These are phyloP conservation scores for Leccinum variicolor DNA, from an alignment of 768 basidiomycete genomes.

Conservation along the genomic window DNA sequence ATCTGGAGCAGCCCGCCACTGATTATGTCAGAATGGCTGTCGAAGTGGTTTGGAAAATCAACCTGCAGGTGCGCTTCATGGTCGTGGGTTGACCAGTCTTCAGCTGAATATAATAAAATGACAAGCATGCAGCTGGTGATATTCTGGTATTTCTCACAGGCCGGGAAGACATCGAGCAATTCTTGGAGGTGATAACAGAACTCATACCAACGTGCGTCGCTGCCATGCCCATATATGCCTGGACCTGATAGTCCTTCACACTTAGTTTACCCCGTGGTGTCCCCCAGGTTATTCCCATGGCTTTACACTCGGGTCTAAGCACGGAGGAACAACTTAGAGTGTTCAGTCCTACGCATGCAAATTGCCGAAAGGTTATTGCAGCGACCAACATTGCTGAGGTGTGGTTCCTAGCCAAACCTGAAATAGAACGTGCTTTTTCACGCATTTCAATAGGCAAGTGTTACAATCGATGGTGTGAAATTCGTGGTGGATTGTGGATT, in stretches of 20 bases:
- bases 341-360: constrained; percentile 73
- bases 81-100: neutral
- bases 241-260: neutral
- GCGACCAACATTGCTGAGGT: constrained; percentile 97
- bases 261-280: constrained; percentile 52
- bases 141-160: constrained; percentile 94
- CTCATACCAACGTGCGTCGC: constrained; percentile 60
- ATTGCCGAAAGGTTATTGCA: constrained; percentile 85
- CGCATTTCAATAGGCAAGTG: constrained; percentile 62
- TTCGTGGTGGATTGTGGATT: constrained; percentile 94
- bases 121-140: constrained; percentile 79
- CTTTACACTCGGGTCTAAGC: constrained; percentile 86
- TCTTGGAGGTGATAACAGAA: constrained; percentile 77
- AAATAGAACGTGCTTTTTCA: neutral
- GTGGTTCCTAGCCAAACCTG: constrained; percentile 4
- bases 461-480: constrained; percentile 94
- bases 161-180: constrained; percentile 92
- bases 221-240: neutral
- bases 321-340: constrained; percentile 85
- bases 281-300: constrained; percentile 59
- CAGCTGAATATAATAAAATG: neutral
- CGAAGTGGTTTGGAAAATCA: constrained; percentile 79
- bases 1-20: constrained; percentile 68
- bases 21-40: constrained; percentile 86
- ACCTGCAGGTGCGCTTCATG: constrained; percentile 55